Conservation (phyloP, 2,329 filamentous ascomycete genomes). For the Aspergillus sp. region DNA sequence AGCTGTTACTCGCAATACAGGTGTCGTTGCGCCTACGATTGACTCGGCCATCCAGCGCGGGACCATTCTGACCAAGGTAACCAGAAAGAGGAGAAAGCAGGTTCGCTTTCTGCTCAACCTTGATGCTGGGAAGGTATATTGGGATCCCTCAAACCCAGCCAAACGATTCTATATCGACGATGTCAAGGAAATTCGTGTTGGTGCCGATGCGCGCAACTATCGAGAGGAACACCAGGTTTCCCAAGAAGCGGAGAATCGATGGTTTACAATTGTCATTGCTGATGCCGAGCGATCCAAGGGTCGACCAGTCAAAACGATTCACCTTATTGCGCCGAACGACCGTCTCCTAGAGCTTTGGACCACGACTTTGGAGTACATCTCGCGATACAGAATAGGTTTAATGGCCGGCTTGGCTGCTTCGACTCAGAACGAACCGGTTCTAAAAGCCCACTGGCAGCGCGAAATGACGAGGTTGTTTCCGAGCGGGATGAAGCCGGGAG, state of each 20-base stretch:
- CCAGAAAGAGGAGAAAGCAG: conserved; percentile 72
- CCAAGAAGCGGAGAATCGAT: conserved; percentile 66
- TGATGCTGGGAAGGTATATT: conserved; percentile 81
- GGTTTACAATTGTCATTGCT: conserved; percentile 89
- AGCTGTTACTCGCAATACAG: conserved; percentile 34
- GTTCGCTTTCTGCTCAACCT: conserved; percentile 79
- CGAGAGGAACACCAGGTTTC: conserved; percentile 76
- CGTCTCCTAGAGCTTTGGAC: conserved; percentile 78
- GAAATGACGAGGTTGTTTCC: conserved; percentile 73
- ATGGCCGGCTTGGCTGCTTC: conserved; percentile 83
- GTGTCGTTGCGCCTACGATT: conserved; percentile 64
- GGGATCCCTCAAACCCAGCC: conserved; percentile 74
- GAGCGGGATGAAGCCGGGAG: conserved; percentile 42
- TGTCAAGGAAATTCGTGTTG: conserved; percentile 84
- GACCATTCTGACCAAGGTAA: conserved; percentile 76
- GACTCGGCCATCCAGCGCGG: conserved; percentile 76
- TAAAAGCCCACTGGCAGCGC: conserved; percentile 80
- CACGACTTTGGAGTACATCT: conserved; percentile 77
- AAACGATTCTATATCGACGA: conserved; percentile 95
- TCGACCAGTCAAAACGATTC: conserved; percentile 71
- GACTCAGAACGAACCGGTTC: conserved; percentile 73
- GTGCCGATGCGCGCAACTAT: conserved; percentile 82
- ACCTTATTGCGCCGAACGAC: conserved; percentile 76
- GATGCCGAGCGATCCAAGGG: conserved; percentile 75
- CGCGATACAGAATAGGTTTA: conserved; percentile 80